Evolutionary conservation across 495 filamentous ascomycete species (phyloP), one percentile per base, ranked within the genome.

Genomic region (Aspergillus indologenus): DNA sequence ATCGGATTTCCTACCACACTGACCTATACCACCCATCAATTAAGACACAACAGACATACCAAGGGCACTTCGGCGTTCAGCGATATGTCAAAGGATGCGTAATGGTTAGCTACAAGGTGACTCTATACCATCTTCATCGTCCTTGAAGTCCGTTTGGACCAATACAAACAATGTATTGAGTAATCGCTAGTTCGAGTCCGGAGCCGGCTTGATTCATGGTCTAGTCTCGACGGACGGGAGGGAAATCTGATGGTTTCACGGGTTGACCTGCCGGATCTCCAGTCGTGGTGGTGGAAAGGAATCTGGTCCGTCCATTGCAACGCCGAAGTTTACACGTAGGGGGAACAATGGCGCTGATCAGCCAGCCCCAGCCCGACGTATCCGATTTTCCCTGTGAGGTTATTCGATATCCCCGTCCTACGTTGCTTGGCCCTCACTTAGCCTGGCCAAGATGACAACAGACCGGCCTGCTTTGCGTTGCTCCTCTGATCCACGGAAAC

Each of bases 321-420:
- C 23, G 48, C 48, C 48, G 48, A 51, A 23, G 48, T 51, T 51
- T 51, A 51, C 22, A 51, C 48, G 48, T n/a, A 24, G 15, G 12
- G 23, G 48, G 23, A 51, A 51, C 23, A 31, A 51, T 24, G 15
- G 23, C 48, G 48, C 48, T 51, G 48, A 51, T 51, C 48, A 31
- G 48, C 21, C 47, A 19, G n/a, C 48, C 24, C 29, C 29, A 29
- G 22, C 18, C 48, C 48, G 48, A 51, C 19, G 19, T 51, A 51
- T 31, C 48, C 48, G 48, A 14, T 6, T 9, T 5, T 31, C 9
- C 29, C 23, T 29, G 18, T 51, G 17, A n/a, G 48, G 23, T 31
- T 24, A 31, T 19, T 51, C n/a, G 48, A 7, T 7, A 18, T 23
- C 45, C 2, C 19, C 19, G 19, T 12, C 3, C 15, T 18, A 11